These are phyloP conservation scores for Mortierella claussenii DNA, from an alignment of 192 early-diverging fungal genomes.

Conservation along the genomic window DNA sequence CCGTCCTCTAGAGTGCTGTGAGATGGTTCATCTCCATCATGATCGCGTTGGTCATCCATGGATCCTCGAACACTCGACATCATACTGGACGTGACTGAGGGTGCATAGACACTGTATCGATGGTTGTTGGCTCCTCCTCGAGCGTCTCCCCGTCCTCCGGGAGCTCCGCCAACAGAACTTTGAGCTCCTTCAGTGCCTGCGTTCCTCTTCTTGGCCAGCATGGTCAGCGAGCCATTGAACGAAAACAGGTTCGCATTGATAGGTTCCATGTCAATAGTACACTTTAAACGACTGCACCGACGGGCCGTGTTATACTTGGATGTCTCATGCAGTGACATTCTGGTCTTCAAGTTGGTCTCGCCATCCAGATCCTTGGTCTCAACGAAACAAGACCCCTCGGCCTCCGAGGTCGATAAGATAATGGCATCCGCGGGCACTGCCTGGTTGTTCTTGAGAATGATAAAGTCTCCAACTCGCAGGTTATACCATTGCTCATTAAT, in stretches of 20 bases:
- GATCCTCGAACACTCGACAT: slow-evolving; percentile 42
- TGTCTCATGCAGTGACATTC: slow-evolving; percentile 73
- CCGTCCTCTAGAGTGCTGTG: not conserved
- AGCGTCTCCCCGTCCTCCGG: not conserved
- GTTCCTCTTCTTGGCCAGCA: slow-evolving; percentile 40
- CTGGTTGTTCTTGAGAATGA: slow-evolving; percentile 84
- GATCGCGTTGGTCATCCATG: slow-evolving; percentile 32
- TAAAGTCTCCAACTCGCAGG: slow-evolving; percentile 88
- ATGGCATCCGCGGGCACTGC: slow-evolving; percentile 87
- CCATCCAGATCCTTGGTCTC: slow-evolving; percentile 98
- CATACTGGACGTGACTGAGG: slow-evolving; percentile 51
- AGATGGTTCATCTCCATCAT: not conserved
- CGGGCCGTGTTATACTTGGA: slow-evolving; percentile 73
- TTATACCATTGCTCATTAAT: slow-evolving; percentile 72
- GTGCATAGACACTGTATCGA: slow-evolving; percentile 36
- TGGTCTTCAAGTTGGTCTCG: slow-evolving; percentile 96
- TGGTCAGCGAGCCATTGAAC: slow-evolving; percentile 76
- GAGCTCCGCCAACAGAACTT: not conserved
- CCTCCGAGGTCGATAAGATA: slow-evolving; percentile 82
- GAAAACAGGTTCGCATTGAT: slow-evolving; percentile 84
- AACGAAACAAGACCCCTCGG: slow-evolving; percentile 82
- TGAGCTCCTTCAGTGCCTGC: not conserved
- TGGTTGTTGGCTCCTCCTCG: slow-evolving; percentile 12
- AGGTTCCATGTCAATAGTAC: slow-evolving; percentile 77
- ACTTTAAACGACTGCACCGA: slow-evolving; percentile 75